These are phyloP conservation scores for Ilyonectria robusta DNA, from an alignment of 2,329 filamentous ascomycete genomes.

Conservation along the genomic window DNA sequence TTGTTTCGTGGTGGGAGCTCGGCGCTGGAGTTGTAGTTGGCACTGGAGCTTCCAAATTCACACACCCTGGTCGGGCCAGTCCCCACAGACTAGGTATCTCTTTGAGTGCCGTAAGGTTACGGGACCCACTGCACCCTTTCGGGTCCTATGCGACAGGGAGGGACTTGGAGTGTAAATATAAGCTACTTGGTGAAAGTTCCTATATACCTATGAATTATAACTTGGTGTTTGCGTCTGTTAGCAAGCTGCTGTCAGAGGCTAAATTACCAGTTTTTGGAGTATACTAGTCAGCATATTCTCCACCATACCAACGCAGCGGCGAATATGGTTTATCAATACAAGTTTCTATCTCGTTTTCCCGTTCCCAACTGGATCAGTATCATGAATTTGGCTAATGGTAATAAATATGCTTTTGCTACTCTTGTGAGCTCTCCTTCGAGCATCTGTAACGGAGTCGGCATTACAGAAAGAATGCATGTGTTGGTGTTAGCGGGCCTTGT, in stretches of 20 bases:
- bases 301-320: conserved; percentile 55
- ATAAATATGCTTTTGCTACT: conserved; percentile 43
- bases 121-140: no score
- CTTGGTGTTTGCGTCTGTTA: no score
- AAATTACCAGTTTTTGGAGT: conserved; percentile 62
- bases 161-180: no score
- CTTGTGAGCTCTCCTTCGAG: conserved; percentile 37
- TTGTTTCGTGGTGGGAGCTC: conserved; percentile 39
- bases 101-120: no score
- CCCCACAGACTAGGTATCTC: background rate
- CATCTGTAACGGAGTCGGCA: conserved; percentile 15
- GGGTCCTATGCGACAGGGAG: no score
- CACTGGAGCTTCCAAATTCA: conserved; percentile 24
- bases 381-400: conserved; percentile 50
- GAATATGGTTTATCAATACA: conserved; percentile 43
- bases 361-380: conserved; percentile 49
- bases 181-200: no score
- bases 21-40: conserved; percentile 7
- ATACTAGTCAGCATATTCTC: conserved; percentile 58
- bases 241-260: no score
- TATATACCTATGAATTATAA: no score
- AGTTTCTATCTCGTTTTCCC: conserved; percentile 51
- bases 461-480: conserved; percentile 4
- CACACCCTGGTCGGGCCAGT: background rate
- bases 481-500: no score